Base-by-base conservation (phyloP, 768 basidiomycete species). In the Lentinula guzmanii region DNA sequence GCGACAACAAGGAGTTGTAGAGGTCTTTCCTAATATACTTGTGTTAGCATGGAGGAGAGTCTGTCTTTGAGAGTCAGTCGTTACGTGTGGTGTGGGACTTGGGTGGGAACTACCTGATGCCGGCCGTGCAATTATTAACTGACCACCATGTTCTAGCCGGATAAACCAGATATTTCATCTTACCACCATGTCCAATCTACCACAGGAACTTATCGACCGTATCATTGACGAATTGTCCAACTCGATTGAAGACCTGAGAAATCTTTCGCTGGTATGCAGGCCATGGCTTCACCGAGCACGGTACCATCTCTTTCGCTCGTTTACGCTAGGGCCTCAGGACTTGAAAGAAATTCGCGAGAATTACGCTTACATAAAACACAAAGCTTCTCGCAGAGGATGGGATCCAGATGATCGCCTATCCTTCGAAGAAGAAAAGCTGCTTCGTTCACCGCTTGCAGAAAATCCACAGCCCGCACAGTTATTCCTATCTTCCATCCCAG, bases 191-290 rank as follows among this genome's bases (percentile, higher is more conserved):
- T 7, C 24, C 13, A 7, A 46, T 24, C 9, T 58, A 16, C 58
- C 58, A 34, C 58, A 59, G 37, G 58, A 59, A 13, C 16, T 59
- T 33, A 50, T 59, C 28, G 58, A 50, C 45, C 28, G 58, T n/a
- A 35, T 59, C 15, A 24, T 59, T 42, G 58, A 59, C 41, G 45
- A 58, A 37, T 37, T 50, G 11, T 21, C 0, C 5, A 28, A 58
- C 21, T 58, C 46, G 1, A 10, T 15, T 6, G 8, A 34, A 37
- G 46, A 59, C 13, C 48, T 59, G 9, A 46, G 34, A 16, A 59
- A 15, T n/a, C 5, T 37, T 10, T 18, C 33, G 0, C 48, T 59
- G 0, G 48, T 59, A 4, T 15, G 45, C 5, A 46, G 16, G 28
- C 4, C 18, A 7, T 59, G 58, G 58, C 33, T 50, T 7, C 33